A percentile compares a stretch with the other conserved stretches of the same genome.
phyloP scores from a whole-genome alignment of 2,329 filamentous ascomycete genomes.

The Penicillium sp. region DNA sequence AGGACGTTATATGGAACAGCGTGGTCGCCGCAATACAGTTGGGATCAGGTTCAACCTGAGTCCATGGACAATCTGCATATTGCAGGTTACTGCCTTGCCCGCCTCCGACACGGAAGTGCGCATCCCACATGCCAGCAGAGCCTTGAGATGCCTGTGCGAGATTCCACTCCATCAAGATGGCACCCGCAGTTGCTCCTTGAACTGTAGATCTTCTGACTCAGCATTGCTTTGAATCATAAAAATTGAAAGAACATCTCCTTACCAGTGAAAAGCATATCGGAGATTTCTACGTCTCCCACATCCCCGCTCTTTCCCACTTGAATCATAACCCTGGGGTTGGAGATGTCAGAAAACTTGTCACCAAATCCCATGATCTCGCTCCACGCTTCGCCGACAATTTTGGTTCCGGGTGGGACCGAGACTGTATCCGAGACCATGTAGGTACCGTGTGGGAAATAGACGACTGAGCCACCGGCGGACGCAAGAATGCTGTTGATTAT shows the following conservation, averaged over 20 bases:
- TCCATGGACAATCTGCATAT: background rate
- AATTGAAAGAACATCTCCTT: no score
- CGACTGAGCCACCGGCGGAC: background rate
- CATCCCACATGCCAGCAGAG: constrained; percentile 1
- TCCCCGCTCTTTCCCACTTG: constrained; percentile 1
- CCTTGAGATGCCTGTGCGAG: background rate
- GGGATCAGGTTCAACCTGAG: background rate
- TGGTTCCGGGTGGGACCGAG: constrained; percentile 1
- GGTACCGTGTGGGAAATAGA: constrained; percentile 4
- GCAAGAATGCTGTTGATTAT: background rate
- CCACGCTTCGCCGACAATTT: constrained; percentile 4
- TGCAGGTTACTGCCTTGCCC: background rate
- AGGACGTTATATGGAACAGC: constrained; percentile 1
- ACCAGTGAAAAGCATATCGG: background rate
- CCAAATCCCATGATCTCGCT: constrained; percentile 4
- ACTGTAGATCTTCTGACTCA: background rate
- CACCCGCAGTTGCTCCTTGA: background rate
- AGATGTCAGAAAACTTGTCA: constrained; percentile 1
- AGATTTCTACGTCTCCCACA: constrained; percentile 1
- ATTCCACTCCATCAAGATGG: background rate
- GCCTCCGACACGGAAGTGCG: constrained; percentile 3
- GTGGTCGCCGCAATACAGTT: constrained; percentile 2
- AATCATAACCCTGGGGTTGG: constrained; percentile 1
- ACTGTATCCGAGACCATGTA: constrained; percentile 1
- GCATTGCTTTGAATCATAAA: background rate